Evolutionary conservation across 441 rosid genomes (phyloP), one percentile per base, ranked within the genome.

Genomic region (Kokia cookei): DNA sequence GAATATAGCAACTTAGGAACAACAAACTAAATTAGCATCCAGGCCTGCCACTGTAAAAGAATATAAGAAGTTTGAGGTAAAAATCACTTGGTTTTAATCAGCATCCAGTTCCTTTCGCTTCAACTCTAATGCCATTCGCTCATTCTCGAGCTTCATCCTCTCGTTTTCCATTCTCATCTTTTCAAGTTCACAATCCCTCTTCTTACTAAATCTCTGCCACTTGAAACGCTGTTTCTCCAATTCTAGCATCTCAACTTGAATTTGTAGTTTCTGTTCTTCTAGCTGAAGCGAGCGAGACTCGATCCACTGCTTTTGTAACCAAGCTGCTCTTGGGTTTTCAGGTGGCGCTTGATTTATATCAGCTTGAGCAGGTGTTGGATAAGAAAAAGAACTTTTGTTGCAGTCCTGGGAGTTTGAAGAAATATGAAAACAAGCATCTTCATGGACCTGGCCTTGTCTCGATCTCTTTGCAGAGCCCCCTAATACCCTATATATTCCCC

Each of bases 121-220:
- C 84, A 95, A 78, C 64, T 91, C 91, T 77, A 95, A 75, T 61
- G 87, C 88, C 87, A 91, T 75, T 13, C 88, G 84, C 75, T 93
- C 94, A 59, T 91, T 93, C 86, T 93, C 97, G 65, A 93, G 90
- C 87, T 82, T 94, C 94, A 91, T 89, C 84, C 88, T 91, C 81
- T 92, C 96, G 43, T 94, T 94, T 82, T 92, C 97, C 88, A 88
- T 80, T 73, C 85, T 91, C 82, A 87, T 60, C 74, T 84, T 89
- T 71, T 91, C 97, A 12, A 93, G 81, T 76, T 93, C 97, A 17
- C 76, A 82, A 69, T 95, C 97, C 67, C 90, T 91, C 80, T 89
- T 93, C 87, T 78, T 84, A 78, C 98, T 87, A 77, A 90, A 87
- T 80, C 90, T 88, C 87, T 87, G 79, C 99, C 99, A 95, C 76